phyloP scores from a whole-genome alignment of 495 filamentous ascomycete genomes.

The Aspergillus biplanus region DNA sequence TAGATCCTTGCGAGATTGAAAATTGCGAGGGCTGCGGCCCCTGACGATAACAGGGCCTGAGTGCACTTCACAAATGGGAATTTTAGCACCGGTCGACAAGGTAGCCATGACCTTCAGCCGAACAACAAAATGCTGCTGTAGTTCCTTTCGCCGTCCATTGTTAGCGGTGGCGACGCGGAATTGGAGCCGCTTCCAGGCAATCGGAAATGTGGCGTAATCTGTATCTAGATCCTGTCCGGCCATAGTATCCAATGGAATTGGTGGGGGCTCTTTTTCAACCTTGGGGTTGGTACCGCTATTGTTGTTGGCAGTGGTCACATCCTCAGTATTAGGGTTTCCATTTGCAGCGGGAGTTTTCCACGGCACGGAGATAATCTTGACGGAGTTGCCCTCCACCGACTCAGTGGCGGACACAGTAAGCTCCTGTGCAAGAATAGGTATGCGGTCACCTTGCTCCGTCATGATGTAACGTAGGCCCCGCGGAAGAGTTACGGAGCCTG shows the following conservation, averaged over 20 bases:
- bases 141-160: conserved; percentile 76
- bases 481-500: conserved; percentile 78
- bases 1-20: conserved; percentile 76
- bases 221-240: conserved; percentile 77
- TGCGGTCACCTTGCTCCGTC: conserved; percentile 76
- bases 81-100: conserved; percentile 67
- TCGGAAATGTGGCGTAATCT: conserved; percentile 77
- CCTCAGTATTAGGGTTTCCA: conserved; percentile 53
- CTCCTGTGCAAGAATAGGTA: conserved; percentile 73
- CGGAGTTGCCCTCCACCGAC: conserved; percentile 83
- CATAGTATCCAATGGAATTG: conserved; percentile 74
- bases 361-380: conserved; percentile 90
- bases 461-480: conserved; percentile 71
- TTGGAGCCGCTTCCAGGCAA: conserved; percentile 89
- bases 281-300: conserved; percentile 59
- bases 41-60: conserved; percentile 79
- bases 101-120: conserved; percentile 74
- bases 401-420: conserved; percentile 85
- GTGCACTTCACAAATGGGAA: conserved; percentile 69
- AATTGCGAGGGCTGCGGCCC: conserved; percentile 78
- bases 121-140: conserved; percentile 82
- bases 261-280: conserved; percentile 65
- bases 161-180: conserved; percentile 91
- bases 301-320: conserved; percentile 31
- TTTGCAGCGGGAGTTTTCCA: conserved; percentile 84